These are phyloP conservation scores for Globisporangium echinulatum DNA, from an alignment of 352 stramenopile genomes.

Conservation along the genomic window DNA sequence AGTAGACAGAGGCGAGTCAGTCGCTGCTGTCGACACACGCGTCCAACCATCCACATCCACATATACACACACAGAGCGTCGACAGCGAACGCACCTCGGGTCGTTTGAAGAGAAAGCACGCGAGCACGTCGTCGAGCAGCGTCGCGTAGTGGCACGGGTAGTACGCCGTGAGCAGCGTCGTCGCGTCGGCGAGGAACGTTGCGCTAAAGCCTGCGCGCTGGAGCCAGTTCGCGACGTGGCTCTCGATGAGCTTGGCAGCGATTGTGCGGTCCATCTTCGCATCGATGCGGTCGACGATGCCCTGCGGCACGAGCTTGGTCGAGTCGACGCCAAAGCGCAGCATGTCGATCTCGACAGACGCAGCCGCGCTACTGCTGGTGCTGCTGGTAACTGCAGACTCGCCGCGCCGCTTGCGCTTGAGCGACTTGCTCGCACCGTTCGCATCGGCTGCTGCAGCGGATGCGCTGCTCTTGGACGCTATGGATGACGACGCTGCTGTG, in stretches of 20 bases:
- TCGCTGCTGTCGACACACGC: neutral
- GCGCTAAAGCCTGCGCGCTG: constrained; percentile 51
- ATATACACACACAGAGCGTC: neutral
- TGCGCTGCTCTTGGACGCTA: neutral
- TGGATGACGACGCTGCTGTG: neutral
- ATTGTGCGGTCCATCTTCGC: constrained; percentile 44
- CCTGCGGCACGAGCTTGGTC: constrained; percentile 73
- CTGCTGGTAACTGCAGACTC: neutral
- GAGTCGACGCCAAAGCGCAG: constrained; percentile 65
- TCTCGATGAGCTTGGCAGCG: constrained; percentile 39
- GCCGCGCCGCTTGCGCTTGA: constrained; percentile 44
- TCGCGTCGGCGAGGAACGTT: constrained; percentile 65
- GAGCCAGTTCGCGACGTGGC: constrained; percentile 73
- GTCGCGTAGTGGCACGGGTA: constrained; percentile 80
- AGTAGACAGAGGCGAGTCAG: neutral
- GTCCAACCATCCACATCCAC: neutral
- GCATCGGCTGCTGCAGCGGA: neutral
- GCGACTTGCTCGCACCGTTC: constrained; percentile 17
- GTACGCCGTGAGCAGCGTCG: constrained; percentile 65
- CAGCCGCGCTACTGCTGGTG: neutral
- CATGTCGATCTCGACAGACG: constrained; percentile 34
- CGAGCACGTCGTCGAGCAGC: constrained; percentile 76
- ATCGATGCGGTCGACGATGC: constrained; percentile 81
- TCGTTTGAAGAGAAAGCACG: constrained; percentile 66
- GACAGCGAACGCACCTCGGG: constrained; percentile 31